Percentiles rank a stretch among this genome's conserved stretches.
phyloP scores from a whole-genome alignment of 345 rosid species.

The Arabidopsis arenosa region DNA sequence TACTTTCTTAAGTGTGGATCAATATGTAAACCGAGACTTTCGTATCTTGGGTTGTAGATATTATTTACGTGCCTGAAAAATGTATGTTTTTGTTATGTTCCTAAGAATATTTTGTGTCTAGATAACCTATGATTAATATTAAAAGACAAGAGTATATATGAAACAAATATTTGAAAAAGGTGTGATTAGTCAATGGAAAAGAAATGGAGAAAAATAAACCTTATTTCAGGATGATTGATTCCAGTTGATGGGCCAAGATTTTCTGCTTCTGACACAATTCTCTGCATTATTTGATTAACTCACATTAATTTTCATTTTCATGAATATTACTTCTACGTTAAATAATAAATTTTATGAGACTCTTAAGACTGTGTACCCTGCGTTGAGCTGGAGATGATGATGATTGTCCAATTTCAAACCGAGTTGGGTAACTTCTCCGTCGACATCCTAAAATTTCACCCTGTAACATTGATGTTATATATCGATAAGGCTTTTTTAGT shows the following conservation, averaged over 20 bases:
- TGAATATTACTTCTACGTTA: no score
- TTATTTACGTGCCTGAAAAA: neutral
- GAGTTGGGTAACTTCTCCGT: neutral
- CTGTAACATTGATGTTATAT: neutral
- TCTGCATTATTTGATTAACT: constrained; percentile 8
- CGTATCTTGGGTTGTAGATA: constrained; percentile 12
- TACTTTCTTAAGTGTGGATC: constrained; percentile 34
- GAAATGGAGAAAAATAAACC: neutral
- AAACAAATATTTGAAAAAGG: constrained; percentile 3
- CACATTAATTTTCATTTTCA: neutral
- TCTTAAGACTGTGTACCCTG: constrained; percentile 9
- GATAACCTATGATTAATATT: neutral
- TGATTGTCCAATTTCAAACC: constrained; percentile 1
- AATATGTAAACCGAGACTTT: constrained; percentile 3
- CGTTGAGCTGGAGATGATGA: constrained; percentile 26
- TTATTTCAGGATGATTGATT: neutral
- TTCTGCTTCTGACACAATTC: neutral
- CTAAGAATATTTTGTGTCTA: neutral
- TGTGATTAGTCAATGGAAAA: neutral
- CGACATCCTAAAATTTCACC: neutral
- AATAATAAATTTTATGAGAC: neutral
- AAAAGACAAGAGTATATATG: no score
- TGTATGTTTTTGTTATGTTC: neutral
- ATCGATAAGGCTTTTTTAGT: neutral
- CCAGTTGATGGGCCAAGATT: constrained; percentile 6